Conservation (phyloP, 768 basidiomycete genomes). For the Cytidiella melzeri region DNA sequence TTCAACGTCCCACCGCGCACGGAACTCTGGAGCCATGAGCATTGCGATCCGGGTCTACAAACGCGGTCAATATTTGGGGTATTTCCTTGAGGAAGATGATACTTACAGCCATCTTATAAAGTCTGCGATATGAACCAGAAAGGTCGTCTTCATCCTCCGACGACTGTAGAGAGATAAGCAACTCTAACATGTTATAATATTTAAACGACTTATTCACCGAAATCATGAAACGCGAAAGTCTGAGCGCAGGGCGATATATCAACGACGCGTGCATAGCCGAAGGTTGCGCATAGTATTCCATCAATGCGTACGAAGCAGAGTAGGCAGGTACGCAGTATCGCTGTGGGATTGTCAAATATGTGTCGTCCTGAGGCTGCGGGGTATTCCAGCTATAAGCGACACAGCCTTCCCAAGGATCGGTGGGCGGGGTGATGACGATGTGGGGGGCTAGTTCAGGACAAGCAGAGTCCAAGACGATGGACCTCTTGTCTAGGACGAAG, state of each 20-base stretch:
- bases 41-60: conserved; percentile 26
- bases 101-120: conserved; percentile 28
- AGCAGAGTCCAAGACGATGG: conserved; percentile 41
- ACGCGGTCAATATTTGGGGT: neutral
- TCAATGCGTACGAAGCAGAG: neutral
- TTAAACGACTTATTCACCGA: neutral
- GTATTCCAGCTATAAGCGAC: conserved; percentile 8
- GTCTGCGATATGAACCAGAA: neutral
- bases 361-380: neutral
- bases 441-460: conserved; percentile 37
- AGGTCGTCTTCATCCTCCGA: too few relatives aligned
- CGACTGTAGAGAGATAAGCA: too few relatives aligned
- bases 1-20: conserved; percentile 33
- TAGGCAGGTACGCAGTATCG: neutral
- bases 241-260: neutral
- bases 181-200: too few relatives aligned
- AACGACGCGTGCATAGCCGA: neutral
- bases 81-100: neutral
- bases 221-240: neutral
- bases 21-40: conserved; percentile 29
- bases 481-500: conserved; percentile 19
- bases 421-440: conserved; percentile 47
- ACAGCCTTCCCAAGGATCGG: conserved; percentile 31
- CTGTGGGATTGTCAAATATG: neutral
- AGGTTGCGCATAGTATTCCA: neutral